These are phyloP conservation scores for Lasiosphaeris hirsuta DNA, from an alignment of 495 filamentous ascomycete genomes.

Conservation along the genomic window DNA sequence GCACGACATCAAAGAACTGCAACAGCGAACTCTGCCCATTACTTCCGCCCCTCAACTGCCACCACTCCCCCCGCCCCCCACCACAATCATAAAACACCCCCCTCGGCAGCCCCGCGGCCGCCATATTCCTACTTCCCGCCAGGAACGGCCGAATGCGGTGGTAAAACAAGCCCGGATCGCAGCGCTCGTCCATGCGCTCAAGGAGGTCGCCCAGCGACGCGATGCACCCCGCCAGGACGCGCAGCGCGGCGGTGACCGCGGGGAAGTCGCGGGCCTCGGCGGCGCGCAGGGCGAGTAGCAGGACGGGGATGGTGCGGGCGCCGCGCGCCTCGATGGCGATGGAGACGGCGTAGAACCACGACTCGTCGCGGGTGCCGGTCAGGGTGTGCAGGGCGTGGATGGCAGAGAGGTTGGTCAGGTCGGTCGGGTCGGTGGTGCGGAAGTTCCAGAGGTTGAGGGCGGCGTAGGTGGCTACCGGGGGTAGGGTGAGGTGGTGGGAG, in stretches of 20 bases:
- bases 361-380: slow-evolving; percentile 87
- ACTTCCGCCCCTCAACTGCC: slow-evolving; percentile 83
- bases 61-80: slow-evolving; percentile 58
- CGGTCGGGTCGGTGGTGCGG: slow-evolving; percentile 32
- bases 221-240: slow-evolving; percentile 64
- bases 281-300: slow-evolving; percentile 73
- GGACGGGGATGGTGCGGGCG: slow-evolving; percentile 73
- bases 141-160: slow-evolving; percentile 90
- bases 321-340: slow-evolving; percentile 89
- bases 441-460: slow-evolving; percentile 91
- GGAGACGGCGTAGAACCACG: slow-evolving; percentile 95
- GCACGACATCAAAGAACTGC: slow-evolving; percentile 90
- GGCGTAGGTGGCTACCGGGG: slow-evolving; percentile 88
- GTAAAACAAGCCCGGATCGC: slow-evolving; percentile 92
- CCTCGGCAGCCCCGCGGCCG: slow-evolving; percentile 78
- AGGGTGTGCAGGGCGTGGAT: slow-evolving; percentile 78
- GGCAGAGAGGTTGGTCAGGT: slow-evolving; percentile 66
- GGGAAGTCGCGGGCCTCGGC: slow-evolving; percentile 55
- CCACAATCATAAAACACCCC: slow-evolving; percentile 87
- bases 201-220: slow-evolving; percentile 66
- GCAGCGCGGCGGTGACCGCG: slow-evolving; percentile 61
- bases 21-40: slow-evolving; percentile 95
- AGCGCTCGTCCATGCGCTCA: slow-evolving; percentile 84
- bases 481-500: slow-evolving; percentile 74
- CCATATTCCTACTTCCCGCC: slow-evolving; percentile 96